Conservation (phyloP, 2,329 filamentous ascomycete genomes). For the Byssochlamys sp. region DNA sequence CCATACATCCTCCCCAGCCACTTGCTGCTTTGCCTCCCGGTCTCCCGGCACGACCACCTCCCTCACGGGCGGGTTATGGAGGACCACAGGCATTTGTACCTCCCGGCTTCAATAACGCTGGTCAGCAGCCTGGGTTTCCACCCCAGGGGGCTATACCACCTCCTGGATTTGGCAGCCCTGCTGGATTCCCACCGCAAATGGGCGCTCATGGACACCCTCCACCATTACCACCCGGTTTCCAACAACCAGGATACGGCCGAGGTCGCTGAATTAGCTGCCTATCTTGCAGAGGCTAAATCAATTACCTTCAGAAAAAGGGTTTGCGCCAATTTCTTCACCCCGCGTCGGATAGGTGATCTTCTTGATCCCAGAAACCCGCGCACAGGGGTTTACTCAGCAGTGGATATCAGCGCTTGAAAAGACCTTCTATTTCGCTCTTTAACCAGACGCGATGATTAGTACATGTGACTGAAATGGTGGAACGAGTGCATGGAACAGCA, state of each 20-base stretch:
- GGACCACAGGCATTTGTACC: conserved; percentile 43
- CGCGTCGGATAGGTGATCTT: background rate
- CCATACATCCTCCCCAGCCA: conserved; percentile 49
- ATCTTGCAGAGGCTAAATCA: background rate
- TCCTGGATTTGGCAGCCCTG: conserved; percentile 42
- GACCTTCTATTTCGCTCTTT: background rate
- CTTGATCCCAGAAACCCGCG: background rate
- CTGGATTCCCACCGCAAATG: conserved; percentile 36
- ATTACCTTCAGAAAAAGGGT: background rate
- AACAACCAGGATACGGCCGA: conserved; percentile 29
- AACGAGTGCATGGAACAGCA: background rate
- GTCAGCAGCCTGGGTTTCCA: conserved; percentile 20
- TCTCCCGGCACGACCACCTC: conserved; percentile 60
- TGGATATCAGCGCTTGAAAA: background rate
- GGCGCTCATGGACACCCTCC: conserved; percentile 21
- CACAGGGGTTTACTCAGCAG: background rate
- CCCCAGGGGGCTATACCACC: conserved; percentile 39
- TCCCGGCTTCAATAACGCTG: conserved; percentile 27
- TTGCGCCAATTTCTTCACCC: background rate
- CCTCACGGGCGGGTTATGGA: conserved; percentile 57
- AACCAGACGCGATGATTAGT: background rate
- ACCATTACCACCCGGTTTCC: conserved; percentile 35
- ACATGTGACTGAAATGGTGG: background rate
- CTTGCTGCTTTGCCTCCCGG: conserved; percentile 41
- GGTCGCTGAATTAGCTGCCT: conserved; percentile 21